phyloP scores from a whole-genome alignment of 179 eudicot genomes.

The Beta corolliflora region DNA sequence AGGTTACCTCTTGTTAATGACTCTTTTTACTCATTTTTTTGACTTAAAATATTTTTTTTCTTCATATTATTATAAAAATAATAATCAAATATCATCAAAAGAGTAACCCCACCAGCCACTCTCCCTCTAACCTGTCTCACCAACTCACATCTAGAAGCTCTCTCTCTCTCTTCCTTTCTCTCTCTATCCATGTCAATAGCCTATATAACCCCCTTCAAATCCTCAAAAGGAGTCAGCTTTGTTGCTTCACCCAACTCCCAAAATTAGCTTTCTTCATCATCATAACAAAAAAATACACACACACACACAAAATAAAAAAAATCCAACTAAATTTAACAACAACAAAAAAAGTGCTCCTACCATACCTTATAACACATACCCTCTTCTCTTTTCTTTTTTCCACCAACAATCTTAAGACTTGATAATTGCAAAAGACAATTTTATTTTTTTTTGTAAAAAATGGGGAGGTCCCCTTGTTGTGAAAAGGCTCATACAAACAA shows the following conservation, averaged over 20 bases:
- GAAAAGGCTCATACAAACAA: conserved; percentile 94
- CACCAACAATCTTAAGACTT: not conserved
- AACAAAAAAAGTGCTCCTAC: conserved; percentile 4
- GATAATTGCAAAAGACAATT: not conserved
- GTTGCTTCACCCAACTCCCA: conserved; percentile 37
- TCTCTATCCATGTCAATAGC: conserved; percentile 44
- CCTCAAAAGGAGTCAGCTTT: conserved; percentile 46
- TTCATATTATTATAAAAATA: not conserved
- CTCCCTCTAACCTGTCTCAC: conserved; percentile 72
- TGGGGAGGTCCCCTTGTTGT: conserved; percentile 96
- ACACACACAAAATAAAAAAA: not conserved
- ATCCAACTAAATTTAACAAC: not conserved
- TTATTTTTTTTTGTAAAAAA: conserved; percentile 10
- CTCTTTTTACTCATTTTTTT: conserved; percentile 18
- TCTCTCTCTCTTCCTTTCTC: conserved; percentile 24
- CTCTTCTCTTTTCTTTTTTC: not conserved
- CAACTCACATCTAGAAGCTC: conserved; percentile 94
- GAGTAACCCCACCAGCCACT: conserved; percentile 55
- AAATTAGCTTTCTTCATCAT: conserved; percentile 25
- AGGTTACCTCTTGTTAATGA: conserved; percentile 35
- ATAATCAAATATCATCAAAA: conserved; percentile 36
- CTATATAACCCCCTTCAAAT: conserved; percentile 50
- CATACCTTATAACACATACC: conserved; percentile 6
- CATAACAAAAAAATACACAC: not conserved
- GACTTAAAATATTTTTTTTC: not conserved